These are phyloP conservation scores for Aureobasidium uvarum DNA, from an alignment of 2,329 filamentous ascomycete species.

Conservation along the genomic window DNA sequence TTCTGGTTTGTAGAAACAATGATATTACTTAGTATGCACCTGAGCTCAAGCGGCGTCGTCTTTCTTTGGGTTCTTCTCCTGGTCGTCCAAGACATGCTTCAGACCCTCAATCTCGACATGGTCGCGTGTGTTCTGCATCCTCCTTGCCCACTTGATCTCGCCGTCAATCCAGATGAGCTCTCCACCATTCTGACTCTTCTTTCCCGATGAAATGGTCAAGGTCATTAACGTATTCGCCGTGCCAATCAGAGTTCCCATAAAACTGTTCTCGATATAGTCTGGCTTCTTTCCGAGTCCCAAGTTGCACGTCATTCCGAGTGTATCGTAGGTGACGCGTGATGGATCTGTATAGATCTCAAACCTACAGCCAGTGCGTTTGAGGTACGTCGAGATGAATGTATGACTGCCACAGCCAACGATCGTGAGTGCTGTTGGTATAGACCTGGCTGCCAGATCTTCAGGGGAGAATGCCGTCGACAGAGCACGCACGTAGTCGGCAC, in stretches of 20 bases:
- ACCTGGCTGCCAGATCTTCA: slow-evolving; percentile 29
- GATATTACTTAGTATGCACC: neutral
- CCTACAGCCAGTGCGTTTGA: slow-evolving; percentile 34
- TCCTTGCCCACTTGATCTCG: slow-evolving; percentile 37
- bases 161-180: slow-evolving; percentile 41
- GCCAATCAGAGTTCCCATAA: slow-evolving; percentile 18
- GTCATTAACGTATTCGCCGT: slow-evolving; percentile 31
- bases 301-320: slow-evolving; percentile 36
- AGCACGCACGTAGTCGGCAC: slow-evolving; percentile 38
- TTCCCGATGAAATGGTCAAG: slow-evolving; percentile 31
- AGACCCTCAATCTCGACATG: slow-evolving; percentile 39
- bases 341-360: slow-evolving; percentile 40
- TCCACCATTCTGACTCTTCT: slow-evolving; percentile 40
- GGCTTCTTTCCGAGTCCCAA: slow-evolving; percentile 34
- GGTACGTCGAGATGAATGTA: slow-evolving; percentile 36
- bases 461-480: slow-evolving; percentile 33
- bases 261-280: slow-evolving; percentile 33
- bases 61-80: neutral
- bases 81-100: slow-evolving; percentile 1
- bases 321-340: slow-evolving; percentile 34
- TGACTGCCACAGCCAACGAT: slow-evolving; percentile 41
- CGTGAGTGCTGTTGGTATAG: slow-evolving; percentile 34
- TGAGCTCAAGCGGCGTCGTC: neutral
- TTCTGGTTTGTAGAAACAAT: neutral
- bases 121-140: slow-evolving; percentile 40